Evolutionary conservation across 306 rosid species (phyloP).

Genomic region (Prunus mongolica): DNA sequence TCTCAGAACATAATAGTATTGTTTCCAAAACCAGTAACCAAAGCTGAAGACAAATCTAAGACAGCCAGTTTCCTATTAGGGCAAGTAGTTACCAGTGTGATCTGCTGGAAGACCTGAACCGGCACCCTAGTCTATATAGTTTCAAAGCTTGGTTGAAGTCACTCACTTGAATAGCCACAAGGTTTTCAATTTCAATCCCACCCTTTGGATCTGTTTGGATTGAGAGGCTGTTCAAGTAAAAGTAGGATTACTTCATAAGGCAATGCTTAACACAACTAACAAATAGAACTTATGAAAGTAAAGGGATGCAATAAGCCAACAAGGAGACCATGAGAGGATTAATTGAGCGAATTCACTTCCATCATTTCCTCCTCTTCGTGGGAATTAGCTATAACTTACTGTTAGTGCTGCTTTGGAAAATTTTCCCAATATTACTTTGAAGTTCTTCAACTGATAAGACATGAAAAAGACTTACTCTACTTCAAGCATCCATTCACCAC

Average conservation of each 20-base stretch:
- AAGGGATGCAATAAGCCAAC: background rate
- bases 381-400: background rate
- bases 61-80: background rate
- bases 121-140: conserved; percentile 34
- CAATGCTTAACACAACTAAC: background rate
- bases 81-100: conserved; percentile 34
- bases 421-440: background rate
- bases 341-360: background rate
- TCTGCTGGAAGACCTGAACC: conserved; percentile 40
- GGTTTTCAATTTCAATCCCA: conserved; percentile 32
- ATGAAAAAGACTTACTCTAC: too few relatives aligned
- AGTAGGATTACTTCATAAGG: conserved; percentile 7
- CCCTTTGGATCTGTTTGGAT: conserved; percentile 34
- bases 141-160: conserved; percentile 31
- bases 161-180: conserved; percentile 35
- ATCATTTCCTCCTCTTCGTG: background rate
- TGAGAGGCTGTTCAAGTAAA: conserved; percentile 24
- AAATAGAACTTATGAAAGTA: background rate
- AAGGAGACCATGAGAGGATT: background rate
- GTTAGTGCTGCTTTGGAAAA: background rate
- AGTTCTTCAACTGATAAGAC: too few relatives aligned
- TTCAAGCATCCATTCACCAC: too few relatives aligned
- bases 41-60: background rate
- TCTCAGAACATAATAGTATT: background rate
- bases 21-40: background rate